Evolutionary conservation across 179 eudicot genomes (phyloP), one percentile per base, ranked within the genome.

Genomic region (Spinacia oleracea): DNA sequence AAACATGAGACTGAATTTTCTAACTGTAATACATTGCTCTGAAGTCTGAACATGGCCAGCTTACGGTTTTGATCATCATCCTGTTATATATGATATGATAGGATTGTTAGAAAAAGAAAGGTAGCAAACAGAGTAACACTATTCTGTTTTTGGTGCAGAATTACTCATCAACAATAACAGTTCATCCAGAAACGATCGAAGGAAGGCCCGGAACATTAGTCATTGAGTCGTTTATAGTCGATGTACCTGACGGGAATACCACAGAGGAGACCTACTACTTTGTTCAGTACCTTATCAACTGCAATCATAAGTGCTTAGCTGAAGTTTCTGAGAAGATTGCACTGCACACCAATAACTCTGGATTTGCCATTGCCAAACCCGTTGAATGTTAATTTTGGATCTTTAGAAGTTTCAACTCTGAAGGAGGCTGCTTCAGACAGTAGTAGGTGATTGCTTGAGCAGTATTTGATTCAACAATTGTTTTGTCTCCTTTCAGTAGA

Each of bases 171-270:
- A 76, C 80, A 45, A 84, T 86, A 80, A 84, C 89, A 74, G 84
- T 84, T 77, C 87, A 84, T 71, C 86, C 87, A 18, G 89, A 87
- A 79, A 80, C 65, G 18, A 84, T 87, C 5, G 85, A 87, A n/a
- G 89, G 84, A 68, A 80, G 64, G 80, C 78, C 89, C 1, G 89
- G 89, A 11, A 84, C 89, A 50, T 62, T 87, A 62, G 78, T 87
- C 53, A 82, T 78, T 40, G 89, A 87, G 74, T 84, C 89, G 31
- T 87, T 87, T 20, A 76, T 85, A 31, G 89, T 87, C 1, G 89
- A 87, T 56, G 77, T 87, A 43, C 89, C 89, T 2, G 81, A 84
- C 0, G 87, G 89, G 25, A 86, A 86, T 83, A 86, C 89, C 62
- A 63, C 38, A 18, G 89, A 84, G 12, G 89, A 86, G 73, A 86